phyloP scores from a whole-genome alignment of 768 basidiomycete species.

The Tricholoma hemisulphureum region DNA sequence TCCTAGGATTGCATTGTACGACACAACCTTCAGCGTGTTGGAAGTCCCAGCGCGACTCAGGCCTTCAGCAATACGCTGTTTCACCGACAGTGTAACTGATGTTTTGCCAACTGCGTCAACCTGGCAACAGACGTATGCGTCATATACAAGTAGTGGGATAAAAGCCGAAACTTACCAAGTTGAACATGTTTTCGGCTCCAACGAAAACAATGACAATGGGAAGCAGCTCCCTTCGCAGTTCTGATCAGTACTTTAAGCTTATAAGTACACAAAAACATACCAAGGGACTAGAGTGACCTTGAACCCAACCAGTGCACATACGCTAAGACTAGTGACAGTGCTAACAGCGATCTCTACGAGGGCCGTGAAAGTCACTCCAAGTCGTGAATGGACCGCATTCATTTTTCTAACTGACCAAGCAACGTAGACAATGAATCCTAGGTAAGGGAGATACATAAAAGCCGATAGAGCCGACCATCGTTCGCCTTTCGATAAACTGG shows the following conservation, averaged over 20 bases:
- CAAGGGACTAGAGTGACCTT: constrained; percentile 88
- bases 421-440: constrained; percentile 73
- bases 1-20: constrained; percentile 80
- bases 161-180: constrained; percentile 55
- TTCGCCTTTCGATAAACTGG: constrained; percentile 43
- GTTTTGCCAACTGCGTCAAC: constrained; percentile 85
- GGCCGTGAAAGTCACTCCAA: constrained; percentile 91
- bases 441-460: constrained; percentile 75
- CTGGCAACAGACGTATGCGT: constrained; percentile 37
- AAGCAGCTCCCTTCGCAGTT: constrained; percentile 65
- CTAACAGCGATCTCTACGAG: constrained; percentile 89
- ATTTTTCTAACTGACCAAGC: constrained; percentile 72
- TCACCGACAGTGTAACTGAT: constrained; percentile 82
- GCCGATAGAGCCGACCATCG: constrained; percentile 62
- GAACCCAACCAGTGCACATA: constrained; percentile 87
- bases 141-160: constrained; percentile 15
- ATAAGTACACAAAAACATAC: constrained; percentile 39
- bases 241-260: constrained; percentile 3
- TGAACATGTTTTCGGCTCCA: constrained; percentile 97
- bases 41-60: constrained; percentile 87
- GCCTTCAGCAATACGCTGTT: constrained; percentile 88
- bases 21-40: constrained; percentile 88
- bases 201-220: constrained; percentile 95
- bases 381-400: constrained; percentile 83
- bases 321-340: constrained; percentile 90